Percentiles rank a stretch among this genome's conserved stretches.
Evolutionary conservation across 2,329 filamentous ascomycete species (phyloP).

Genomic region (Lasiodiplodia sp.): DNA sequence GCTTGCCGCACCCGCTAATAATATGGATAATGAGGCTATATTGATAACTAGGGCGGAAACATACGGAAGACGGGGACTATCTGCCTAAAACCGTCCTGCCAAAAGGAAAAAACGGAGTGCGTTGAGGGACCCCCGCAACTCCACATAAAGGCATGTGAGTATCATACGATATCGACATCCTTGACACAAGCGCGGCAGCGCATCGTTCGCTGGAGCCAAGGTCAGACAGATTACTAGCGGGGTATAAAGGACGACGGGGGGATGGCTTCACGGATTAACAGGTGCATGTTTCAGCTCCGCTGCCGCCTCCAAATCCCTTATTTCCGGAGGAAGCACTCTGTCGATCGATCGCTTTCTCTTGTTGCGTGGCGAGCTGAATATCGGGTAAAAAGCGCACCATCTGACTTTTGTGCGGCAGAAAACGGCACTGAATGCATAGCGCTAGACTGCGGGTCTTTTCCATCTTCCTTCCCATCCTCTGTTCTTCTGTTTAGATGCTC

Average conservation of each 20-base stretch:
- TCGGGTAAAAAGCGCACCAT: not conserved
- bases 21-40: not conserved
- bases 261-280: not conserved
- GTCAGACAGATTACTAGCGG: not conserved
- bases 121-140: not conserved
- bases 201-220: not conserved
- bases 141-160: not conserved
- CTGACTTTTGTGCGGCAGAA: not conserved
- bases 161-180: not conserved
- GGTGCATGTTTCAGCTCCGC: not conserved
- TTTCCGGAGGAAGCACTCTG: not conserved
- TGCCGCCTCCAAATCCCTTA: not conserved
- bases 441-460: slow-evolving; percentile 3
- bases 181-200: not conserved
- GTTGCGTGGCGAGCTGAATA: not conserved
- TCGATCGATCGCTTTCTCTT: not conserved
- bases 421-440: not conserved
- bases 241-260: not conserved
- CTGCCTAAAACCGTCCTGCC: not conserved
- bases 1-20: too few relatives aligned
- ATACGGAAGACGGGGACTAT: not conserved
- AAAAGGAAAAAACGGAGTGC: not conserved
- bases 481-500: not conserved
- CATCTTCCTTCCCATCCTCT: not conserved
- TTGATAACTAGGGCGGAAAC: not conserved